These are phyloP conservation scores for Pythium monospermum DNA, from an alignment of 352 stramenopile genomes.

Conservation along the genomic window DNA sequence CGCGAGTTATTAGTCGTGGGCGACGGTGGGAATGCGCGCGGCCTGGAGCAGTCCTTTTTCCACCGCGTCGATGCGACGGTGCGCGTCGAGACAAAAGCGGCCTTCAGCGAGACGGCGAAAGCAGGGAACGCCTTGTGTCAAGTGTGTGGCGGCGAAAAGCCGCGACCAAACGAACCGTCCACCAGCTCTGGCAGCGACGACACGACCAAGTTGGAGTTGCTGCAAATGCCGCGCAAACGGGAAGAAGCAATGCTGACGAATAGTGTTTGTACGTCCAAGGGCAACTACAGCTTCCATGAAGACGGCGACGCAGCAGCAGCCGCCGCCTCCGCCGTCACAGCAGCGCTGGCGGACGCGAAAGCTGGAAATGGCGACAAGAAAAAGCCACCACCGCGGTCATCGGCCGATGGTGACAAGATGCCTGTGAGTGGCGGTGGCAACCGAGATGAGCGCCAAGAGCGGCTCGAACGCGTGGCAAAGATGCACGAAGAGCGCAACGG, in stretches of 20 bases:
- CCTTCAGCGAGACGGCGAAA: constrained; percentile 27
- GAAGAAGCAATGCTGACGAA: constrained; percentile 62
- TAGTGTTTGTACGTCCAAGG: constrained; percentile 61
- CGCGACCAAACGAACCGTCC: constrained; percentile 10
- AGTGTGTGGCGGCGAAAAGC: constrained; percentile 58
- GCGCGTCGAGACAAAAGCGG: constrained; percentile 53
- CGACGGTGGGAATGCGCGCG: constrained; percentile 23
- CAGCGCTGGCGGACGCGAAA: constrained; percentile 13
- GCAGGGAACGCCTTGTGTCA: constrained; percentile 27
- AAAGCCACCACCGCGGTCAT: constrained; percentile 28
- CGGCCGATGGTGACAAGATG: constrained; percentile 62
- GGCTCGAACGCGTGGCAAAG: constrained; percentile 58
- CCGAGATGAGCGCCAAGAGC: constrained; percentile 61
- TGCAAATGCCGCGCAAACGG: constrained; percentile 54
- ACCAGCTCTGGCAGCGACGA: background rate
- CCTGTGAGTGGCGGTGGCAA: constrained; percentile 43
- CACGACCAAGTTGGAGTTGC: constrained; percentile 34
- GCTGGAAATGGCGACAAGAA: constrained; percentile 37
- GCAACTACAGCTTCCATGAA: constrained; percentile 75
- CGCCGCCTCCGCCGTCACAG: too few relatives aligned
- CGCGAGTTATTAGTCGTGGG: constrained; percentile 28
- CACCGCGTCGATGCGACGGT: constrained; percentile 44
- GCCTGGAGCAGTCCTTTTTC: constrained; percentile 29
- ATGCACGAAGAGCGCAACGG: constrained; percentile 68
- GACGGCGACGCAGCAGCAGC: constrained; percentile 19